Conservation (phyloP, 2,329 filamentous ascomycete species). For the Colletotrichum sp. region DNA sequence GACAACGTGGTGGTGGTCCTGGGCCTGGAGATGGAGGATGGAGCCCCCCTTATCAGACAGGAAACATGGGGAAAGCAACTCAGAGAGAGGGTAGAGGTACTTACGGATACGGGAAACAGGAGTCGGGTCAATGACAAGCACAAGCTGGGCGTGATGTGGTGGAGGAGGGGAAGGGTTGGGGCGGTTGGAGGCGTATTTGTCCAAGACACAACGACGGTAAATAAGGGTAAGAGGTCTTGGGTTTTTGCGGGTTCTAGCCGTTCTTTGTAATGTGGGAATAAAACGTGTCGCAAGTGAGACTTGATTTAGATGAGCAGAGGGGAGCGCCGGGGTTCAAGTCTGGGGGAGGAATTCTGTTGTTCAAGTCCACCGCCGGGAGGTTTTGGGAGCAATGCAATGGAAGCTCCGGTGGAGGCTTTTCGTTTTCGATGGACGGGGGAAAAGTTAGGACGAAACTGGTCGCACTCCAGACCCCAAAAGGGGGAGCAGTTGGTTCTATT, state of each 20-base stretch:
- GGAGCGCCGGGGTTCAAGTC: background rate
- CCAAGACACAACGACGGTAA: background rate
- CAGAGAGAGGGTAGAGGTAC: background rate
- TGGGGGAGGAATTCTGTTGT: background rate
- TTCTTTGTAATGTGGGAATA: background rate
- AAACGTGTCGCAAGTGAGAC: constrained; percentile 2
- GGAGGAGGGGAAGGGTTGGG: background rate
- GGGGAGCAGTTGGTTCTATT: background rate
- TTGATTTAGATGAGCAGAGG: background rate
- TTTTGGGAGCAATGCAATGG: background rate
- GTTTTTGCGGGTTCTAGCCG: background rate
- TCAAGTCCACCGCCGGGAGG: background rate
- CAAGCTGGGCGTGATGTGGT: background rate
- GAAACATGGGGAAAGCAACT: constrained; percentile 7
- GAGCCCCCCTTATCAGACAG: background rate
- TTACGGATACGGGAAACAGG: background rate
- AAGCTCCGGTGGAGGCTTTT: background rate
- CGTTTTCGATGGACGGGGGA: background rate
- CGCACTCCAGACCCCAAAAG: background rate
- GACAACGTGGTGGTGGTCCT: constrained; percentile 8
- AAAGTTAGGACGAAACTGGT: background rate
- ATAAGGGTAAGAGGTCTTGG: background rate
- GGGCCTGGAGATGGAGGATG: background rate
- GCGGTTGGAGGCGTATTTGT: background rate
- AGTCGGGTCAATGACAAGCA: background rate